Conservation (phyloP, 1,139 yeast genomes). For the Schwanniomyces etchellsii region DNA sequence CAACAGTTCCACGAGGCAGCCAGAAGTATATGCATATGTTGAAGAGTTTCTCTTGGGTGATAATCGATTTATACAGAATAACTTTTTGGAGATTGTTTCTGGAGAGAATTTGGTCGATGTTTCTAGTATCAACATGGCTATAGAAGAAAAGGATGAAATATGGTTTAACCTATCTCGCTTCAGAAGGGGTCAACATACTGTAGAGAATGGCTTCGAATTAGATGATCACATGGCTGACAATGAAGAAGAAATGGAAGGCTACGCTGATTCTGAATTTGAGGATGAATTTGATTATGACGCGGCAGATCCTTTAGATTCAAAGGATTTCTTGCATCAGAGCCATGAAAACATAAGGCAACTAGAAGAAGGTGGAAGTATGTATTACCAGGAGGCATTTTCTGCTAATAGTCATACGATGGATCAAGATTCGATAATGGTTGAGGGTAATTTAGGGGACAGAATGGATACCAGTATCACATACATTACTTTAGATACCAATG, state of each 20-base stretch:
- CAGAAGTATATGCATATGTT: conserved; percentile 21
- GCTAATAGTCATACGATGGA: conserved; percentile 17
- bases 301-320: conserved; percentile 9
- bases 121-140: conserved; percentile 6
- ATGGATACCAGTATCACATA: conserved; percentile 54
- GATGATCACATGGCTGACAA: conserved; percentile 9
- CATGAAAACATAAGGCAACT: conserved; percentile 11
- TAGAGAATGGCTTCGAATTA: conserved; percentile 12
- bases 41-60: conserved; percentile 38
- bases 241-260: conserved; percentile 10
- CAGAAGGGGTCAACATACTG: conserved; percentile 7
- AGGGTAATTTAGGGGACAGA: conserved; percentile 41
- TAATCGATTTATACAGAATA: conserved; percentile 38
- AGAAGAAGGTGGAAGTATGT: conserved; percentile 16
- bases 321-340: conserved; percentile 15
- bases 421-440: conserved; percentile 15
- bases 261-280: conserved; percentile 13
- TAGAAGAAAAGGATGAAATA: conserved; percentile 16
- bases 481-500: conserved; percentile 69
- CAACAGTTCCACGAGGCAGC: conserved; percentile 7
- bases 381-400: conserved; percentile 5
- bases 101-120: conserved; percentile 16
- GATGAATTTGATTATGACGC: conserved; percentile 15
- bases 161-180: conserved; percentile 18
- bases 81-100: conserved; percentile 33